Evolutionary conservation across 2,329 filamentous ascomycete genomes (phyloP).

Genomic region (Cadophora malorum): DNA sequence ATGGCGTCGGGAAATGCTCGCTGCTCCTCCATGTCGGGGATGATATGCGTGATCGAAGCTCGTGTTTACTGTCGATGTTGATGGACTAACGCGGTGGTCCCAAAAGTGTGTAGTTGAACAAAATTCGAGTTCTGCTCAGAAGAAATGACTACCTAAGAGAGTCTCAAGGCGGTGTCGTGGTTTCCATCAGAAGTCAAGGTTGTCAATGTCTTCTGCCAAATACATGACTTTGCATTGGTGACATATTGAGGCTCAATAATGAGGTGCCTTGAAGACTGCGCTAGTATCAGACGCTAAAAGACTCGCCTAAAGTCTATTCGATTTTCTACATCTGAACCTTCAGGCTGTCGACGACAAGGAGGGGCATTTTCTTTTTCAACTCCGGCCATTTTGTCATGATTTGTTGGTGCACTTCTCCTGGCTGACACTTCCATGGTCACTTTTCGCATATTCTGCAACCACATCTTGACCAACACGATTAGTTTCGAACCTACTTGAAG

Average conservation of each 20-base stretch:
- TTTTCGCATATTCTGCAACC: conserved; percentile 13
- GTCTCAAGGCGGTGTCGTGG: neutral
- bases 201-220: neutral
- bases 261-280: neutral
- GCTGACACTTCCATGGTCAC: conserved; percentile 11
- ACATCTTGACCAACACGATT: conserved; percentile 1
- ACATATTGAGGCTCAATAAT: conserved; percentile 12
- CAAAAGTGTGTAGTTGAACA: neutral
- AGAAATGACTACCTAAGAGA: neutral
- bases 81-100: neutral
- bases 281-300: conserved; percentile 2
- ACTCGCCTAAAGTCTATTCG: conserved; percentile 15
- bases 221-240: neutral
- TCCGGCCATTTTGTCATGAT: conserved; percentile 22
- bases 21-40: conserved; percentile 34
- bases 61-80: conserved; percentile 24
- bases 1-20: conserved; percentile 46
- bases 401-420: conserved; percentile 18
- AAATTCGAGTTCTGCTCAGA: neutral
- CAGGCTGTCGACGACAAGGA: conserved; percentile 13
- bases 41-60: conserved; percentile 13
- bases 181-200: neutral
- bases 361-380: conserved; percentile 17
- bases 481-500: conserved; percentile 3
- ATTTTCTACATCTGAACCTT: conserved; percentile 11